phyloP scores from a whole-genome alignment of 2,329 filamentous ascomycete species.

The Paradendryphiella salina region DNA sequence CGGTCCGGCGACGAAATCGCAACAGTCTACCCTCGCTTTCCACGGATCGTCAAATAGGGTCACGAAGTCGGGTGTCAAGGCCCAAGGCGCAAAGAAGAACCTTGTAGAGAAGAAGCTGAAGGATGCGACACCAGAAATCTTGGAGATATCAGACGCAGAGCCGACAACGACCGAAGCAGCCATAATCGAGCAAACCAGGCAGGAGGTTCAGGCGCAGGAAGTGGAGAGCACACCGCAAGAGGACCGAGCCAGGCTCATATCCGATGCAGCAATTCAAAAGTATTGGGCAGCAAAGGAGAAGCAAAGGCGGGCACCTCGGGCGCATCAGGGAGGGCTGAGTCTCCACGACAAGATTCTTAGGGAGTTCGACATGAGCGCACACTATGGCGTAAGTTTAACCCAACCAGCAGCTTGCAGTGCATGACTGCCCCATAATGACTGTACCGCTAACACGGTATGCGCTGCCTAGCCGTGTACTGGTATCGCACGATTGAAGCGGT shows the following conservation, averaged over 20 bases:
- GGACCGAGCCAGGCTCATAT: constrained; percentile 64
- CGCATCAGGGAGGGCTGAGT: constrained; percentile 76
- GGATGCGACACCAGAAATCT: constrained; percentile 29
- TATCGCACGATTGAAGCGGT: constrained; percentile 77
- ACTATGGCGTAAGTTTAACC: constrained; percentile 76
- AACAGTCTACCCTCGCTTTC: constrained; percentile 67
- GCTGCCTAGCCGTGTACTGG: constrained; percentile 80
- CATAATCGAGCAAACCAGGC: constrained; percentile 45
- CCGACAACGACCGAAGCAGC: constrained; percentile 48
- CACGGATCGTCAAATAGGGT: constrained; percentile 59
- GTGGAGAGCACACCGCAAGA: constrained; percentile 49
- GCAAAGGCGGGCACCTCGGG: constrained; percentile 66
- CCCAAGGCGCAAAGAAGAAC: constrained; percentile 46
- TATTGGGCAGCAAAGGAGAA: constrained; percentile 79
- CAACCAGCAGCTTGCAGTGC: background rate
- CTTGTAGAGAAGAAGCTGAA: constrained; percentile 41
- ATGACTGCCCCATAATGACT: constrained; percentile 29
- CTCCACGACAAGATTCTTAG: constrained; percentile 82
- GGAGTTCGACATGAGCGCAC: constrained; percentile 88
- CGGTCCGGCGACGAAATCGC: constrained; percentile 53
- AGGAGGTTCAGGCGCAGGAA: constrained; percentile 37
- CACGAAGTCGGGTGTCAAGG: constrained; percentile 58
- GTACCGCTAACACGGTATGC: constrained; percentile 18
- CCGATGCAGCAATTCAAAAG: constrained; percentile 67
- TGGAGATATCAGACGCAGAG: constrained; percentile 30